Base-by-base conservation (phyloP, 2,329 filamentous ascomycete genomes). In the Aspergillus spinulosporus region DNA sequence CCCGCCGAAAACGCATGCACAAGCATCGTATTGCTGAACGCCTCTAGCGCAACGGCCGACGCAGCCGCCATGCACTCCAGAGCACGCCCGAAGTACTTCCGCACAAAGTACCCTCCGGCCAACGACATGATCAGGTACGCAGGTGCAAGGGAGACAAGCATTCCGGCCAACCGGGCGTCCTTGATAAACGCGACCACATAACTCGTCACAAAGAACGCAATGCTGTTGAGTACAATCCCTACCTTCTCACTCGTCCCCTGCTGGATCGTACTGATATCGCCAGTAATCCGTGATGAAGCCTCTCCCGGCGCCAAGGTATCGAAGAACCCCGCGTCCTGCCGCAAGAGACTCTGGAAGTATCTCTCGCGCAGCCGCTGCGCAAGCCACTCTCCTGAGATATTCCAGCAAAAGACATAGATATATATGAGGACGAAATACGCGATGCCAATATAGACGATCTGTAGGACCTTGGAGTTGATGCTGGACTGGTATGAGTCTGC, bases 231-330 rank as follows among this genome's bases (percentile, higher is more conserved):
- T 60, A 83, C 81, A 31, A 88, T 80, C 47, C 86, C 86, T 9
- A 88, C 86, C 68, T 89, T 90, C 69, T 89, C 87, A 2, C 83
- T 86, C 0, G 86, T 88, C 6, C 87, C 87, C 0, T 81, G 79
- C 66, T 88, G 86, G 46, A 89, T 82, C 1, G 82, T 81, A 57
- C 85, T 81, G 36, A 89, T 85, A 63, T 89, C 86, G 51, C 79
- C 78, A 62, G 86, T 84, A 48, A 89, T 78, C 3, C 86, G 78
- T 3, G 83, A 82, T 2, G 82, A 79, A 5, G 88, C 81, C 68
- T 88, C 83, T 8, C 85, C 86, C 0, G 84, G 78, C 40, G 83
- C 80, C 4, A 85, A 76, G 6, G 77, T 79, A 63, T 88, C 85
- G 65, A 88, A 87, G 66, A 84, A 88, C 14, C 81, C 73, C 1